Evolutionary conservation across 805 yeast species (phyloP).

Genomic region (Candida ipomoeae): DNA sequence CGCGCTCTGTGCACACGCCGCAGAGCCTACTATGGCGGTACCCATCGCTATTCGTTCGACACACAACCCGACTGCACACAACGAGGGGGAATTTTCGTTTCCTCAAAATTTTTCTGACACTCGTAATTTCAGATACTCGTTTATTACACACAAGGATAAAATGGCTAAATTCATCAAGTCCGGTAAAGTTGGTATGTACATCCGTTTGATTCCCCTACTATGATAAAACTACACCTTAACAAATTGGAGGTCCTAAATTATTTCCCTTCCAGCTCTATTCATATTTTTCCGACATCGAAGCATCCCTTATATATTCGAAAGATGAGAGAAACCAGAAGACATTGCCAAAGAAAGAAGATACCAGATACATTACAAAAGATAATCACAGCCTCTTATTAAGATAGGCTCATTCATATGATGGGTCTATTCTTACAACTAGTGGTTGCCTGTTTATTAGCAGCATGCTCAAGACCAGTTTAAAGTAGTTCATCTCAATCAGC

Average conservation of each 20-base stretch:
- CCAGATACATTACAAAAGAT: too few species aligned
- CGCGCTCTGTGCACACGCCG: not conserved
- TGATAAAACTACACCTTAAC: not conserved
- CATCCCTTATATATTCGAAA: too few species aligned
- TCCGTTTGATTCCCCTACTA: not conserved
- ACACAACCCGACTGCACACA: slow-evolving; percentile 16
- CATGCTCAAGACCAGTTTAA: not conserved
- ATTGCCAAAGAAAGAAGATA: too few species aligned
- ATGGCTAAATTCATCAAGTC: slow-evolving; percentile 99
- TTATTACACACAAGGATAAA: slow-evolving; percentile 33
- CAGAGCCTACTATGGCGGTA: not conserved
- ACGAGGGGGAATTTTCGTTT: slow-evolving; percentile 20
- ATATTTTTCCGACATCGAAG: not conserved
- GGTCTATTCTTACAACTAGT: too few species aligned
- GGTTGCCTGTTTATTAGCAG: too few species aligned
- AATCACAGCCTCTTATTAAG: too few species aligned
- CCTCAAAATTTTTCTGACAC: slow-evolving; percentile 18
- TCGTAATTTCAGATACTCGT: slow-evolving; percentile 10
- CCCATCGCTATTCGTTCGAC: slow-evolving; percentile 10
- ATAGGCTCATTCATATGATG: too few species aligned
- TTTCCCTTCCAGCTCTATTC: not conserved
- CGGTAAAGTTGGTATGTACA: slow-evolving; percentile 96
- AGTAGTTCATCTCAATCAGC: not conserved
- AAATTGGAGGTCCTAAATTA: not conserved
- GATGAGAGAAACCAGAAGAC: not conserved